A percentile compares a stretch with the other conserved stretches of the same genome.
These are phyloP conservation scores for Stereocaulon alpinum DNA, from an alignment of 495 filamentous ascomycete genomes.

Conservation along the genomic window DNA sequence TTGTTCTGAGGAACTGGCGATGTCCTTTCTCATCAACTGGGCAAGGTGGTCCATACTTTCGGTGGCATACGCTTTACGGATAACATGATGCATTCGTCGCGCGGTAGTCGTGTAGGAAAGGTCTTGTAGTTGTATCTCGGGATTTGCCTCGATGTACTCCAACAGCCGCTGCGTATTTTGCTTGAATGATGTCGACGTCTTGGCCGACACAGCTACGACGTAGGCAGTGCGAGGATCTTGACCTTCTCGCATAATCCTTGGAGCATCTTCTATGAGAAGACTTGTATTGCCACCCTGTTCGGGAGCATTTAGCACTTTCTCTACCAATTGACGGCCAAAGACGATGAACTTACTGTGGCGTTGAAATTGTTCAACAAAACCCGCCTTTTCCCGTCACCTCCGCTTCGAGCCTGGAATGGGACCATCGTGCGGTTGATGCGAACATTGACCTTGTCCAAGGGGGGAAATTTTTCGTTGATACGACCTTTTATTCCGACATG, in stretches of 20 bases:
- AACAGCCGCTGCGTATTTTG: conserved; percentile 30
- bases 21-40: conserved; percentile 5
- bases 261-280: conserved; percentile 33
- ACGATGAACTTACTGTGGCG: conserved; percentile 13
- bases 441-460: conserved; percentile 22
- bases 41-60: conserved; percentile 7
- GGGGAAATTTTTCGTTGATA: conserved; percentile 23
- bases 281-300: conserved; percentile 28
- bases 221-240: conserved; percentile 25
- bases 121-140: conserved; percentile 24
- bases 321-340: background rate
- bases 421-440: conserved; percentile 20
- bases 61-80: conserved; percentile 31
- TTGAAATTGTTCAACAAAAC: conserved; percentile 33
- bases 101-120: conserved; percentile 35
- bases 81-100: conserved; percentile 28
- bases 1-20: conserved; percentile 11
- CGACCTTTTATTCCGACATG: conserved; percentile 25
- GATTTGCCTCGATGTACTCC: conserved; percentile 25
- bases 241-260: conserved; percentile 9
- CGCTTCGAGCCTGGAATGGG: conserved; percentile 9
- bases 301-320: background rate
- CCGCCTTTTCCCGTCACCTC: conserved; percentile 19
- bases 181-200: conserved; percentile 27
- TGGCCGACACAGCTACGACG: conserved; percentile 29